Base-by-base conservation (phyloP, 306 rosid species). In the Medicago ruthenica region DNA sequence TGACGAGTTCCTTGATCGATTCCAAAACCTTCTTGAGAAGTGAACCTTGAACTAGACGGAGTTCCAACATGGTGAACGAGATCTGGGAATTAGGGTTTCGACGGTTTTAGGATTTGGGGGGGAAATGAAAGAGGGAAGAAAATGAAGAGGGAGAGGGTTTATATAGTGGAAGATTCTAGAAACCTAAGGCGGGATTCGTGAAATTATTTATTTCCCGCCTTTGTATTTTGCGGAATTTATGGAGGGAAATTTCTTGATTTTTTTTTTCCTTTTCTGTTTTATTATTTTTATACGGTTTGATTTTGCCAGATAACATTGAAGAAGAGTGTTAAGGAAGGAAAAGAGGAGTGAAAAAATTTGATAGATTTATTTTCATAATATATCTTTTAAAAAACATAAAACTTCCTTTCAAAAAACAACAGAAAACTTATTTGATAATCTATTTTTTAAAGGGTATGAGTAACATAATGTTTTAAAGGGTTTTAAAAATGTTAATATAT, bases 1-100 rank as follows among this genome's bases (percentile, higher is more conserved):
- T 96, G 11, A 96, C 99, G 0, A 96, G 88, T 69, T 96, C 99
- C 71, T 81, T 90, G 81, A 96, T 83, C 0, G 89, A 3, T 3
- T 86, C 89, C 17, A 86, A 2, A 6, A 86, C 89, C 74, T 86
- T 86, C 81, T 86, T 86, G 42, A 86, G 81, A 0, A 86, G 83
- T 0, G 85, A 80, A 0, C 87, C 89, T 59, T 80, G 85, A 0
- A 86, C 87, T 0, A 86, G 22, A 55, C 89, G 85, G n/a, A 86
- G 87, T 70, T 86, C 89, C 47, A 86, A 34, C 89, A 86, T 86
- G 7, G 5, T 41, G n/a, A 2, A 18, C 5, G 16, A 13, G 57
- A 5, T 39, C 22, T 17, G 27, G 11, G 14, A 8, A 44, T 12
- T 74, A 75, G 79, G 86, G 84, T 81, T 77, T 82, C 2, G 39